Evolutionary conservation across 345 rosid species (phyloP), one percentile per base, ranked within the genome.

Genomic region (Syzygium oleosum): DNA sequence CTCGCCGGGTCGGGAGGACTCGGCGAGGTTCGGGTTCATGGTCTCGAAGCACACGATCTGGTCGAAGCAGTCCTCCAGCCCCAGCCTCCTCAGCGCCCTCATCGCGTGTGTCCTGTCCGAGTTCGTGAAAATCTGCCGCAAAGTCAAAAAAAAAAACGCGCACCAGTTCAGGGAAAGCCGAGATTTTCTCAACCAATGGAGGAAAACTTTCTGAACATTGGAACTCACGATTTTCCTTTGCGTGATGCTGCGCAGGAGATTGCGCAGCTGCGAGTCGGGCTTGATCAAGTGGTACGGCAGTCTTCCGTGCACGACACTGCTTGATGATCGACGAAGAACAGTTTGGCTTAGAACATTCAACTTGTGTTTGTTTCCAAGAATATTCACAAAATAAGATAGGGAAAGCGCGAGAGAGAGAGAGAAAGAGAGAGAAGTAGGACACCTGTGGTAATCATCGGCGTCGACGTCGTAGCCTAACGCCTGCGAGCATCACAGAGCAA

Each of bases 381-480:
- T 22, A 34, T 55, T 12, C 7, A 34, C 21, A 54, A 34, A 22
- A 41, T 1, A 55, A 16, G n/a, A 85, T 22, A 83, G 56, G 7
- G 51, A 41, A 9, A 10, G 46, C 55, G 25, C 12, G 29, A 63
- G 53, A 25, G 54, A 31, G 29, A 41, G 0, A 25, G 1, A 86
- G 34, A 56, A 27, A 56, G 53, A 52, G 63, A 9, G 9, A 55
- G 51, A n/a, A 29, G 3, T 34, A 2, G 12, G 52, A 84, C 46
- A 96, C 99, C 95, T 92, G 92, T 97, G 99, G 87, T 97, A 97
- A 89, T 95, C 99, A 88, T 96, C 97, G 65, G 96, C 98, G 87
- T 91, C 94, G 63, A 95, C 90, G 85, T 95, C 95, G 86, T 95
- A 94, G 87, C 99, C 97, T 83, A 92, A 89, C 6, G 93, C 98